Evolutionary conservation across 2,329 filamentous ascomycete species (phyloP).

Genomic region (Penicillium sp.): DNA sequence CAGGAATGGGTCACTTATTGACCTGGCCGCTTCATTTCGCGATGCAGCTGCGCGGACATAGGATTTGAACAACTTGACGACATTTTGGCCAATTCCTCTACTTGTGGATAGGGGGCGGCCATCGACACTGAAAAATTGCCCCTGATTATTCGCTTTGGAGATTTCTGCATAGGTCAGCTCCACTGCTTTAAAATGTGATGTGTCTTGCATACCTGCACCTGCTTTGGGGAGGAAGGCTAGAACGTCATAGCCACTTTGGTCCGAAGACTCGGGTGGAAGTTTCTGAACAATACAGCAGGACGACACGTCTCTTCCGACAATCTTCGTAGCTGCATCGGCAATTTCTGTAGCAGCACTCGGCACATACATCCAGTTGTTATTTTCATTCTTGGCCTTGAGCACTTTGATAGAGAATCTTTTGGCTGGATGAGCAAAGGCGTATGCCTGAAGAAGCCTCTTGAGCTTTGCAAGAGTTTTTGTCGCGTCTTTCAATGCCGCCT

Average conservation of each 20-base stretch:
- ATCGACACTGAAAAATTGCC: slow-evolving; percentile 58
- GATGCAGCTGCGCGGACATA: slow-evolving; percentile 43
- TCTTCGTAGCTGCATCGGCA: slow-evolving; percentile 55
- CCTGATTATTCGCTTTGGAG: slow-evolving; percentile 32
- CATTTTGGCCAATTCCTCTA: slow-evolving; percentile 54
- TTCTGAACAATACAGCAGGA: slow-evolving; percentile 46
- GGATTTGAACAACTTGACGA: slow-evolving; percentile 52
- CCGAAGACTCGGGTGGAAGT: slow-evolving; percentile 20
- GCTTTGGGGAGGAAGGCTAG: slow-evolving; percentile 51
- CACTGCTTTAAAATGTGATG: slow-evolving; percentile 29
- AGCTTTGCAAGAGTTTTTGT: slow-evolving; percentile 52
- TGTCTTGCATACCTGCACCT: slow-evolving; percentile 20
- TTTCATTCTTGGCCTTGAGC: slow-evolving; percentile 60
- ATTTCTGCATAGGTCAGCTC: slow-evolving; percentile 35
- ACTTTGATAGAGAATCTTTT: slow-evolving; percentile 56
- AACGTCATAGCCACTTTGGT: slow-evolving; percentile 40
- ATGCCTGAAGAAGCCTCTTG: slow-evolving; percentile 56
- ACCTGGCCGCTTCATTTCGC: slow-evolving; percentile 14
- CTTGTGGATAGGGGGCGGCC: slow-evolving; percentile 52
- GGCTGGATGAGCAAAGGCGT: slow-evolving; percentile 58
- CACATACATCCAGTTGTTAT: slow-evolving; percentile 60
- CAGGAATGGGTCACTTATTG: slow-evolving; percentile 54
- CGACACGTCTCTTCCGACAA: slow-evolving; percentile 54
- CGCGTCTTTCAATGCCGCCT: slow-evolving; percentile 53
- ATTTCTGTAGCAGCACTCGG: slow-evolving; percentile 50